Evolutionary conservation across 495 filamentous ascomycete species (phyloP), one percentile per base, ranked within the genome.

Genomic region (Corynascus novoguineensis): DNA sequence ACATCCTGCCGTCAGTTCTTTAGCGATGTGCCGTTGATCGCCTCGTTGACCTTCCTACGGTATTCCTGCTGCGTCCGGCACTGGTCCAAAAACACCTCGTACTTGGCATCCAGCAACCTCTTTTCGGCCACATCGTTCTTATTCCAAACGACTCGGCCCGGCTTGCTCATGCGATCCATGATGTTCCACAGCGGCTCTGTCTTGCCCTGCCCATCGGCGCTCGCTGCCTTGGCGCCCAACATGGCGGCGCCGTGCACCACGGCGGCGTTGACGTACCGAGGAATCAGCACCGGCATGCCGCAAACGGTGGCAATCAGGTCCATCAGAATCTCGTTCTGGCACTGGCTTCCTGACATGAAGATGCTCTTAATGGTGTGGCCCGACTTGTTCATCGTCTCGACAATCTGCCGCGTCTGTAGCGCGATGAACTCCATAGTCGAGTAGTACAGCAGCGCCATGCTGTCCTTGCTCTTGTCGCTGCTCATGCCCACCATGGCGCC

Each of bases 321-420:
- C 81, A 97, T 92, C 27, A 98, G 77, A 52, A 98, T 86, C 25
- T 85, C 81, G 68, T 98, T 98, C 71, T 96, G 91, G 76, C 93
- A 98, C 67, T 97, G 93, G 22, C 88, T 91, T 55, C 93, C 93
- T 17, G 88, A 95, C 93, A 98, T 96, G 80, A 97, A 98, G 70
- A 98, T 95, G 49, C 88, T 92, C 44, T 76, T 81, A 71, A 97
- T 92, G 42, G 75, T 71, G 68, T 97, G 93, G 31, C 92, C 92
- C 14, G 86, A 74, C 14, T 77, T 70, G 74, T 96, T 97, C 88
- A 97, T 95, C 5, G 87, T 81, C 64, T 95, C 88, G 58, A 97
- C 81, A 65, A 98, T 98, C 67, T 98, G 93, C 40, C 88, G 83
- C 2, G 93, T 97, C 72, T 98, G 93, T 65, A 97, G 78, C 5